A percentile compares a stretch with the other conserved stretches of the same genome.
phyloP scores from a whole-genome alignment of 768 basidiomycete genomes.

The Mycena vitilis region DNA sequence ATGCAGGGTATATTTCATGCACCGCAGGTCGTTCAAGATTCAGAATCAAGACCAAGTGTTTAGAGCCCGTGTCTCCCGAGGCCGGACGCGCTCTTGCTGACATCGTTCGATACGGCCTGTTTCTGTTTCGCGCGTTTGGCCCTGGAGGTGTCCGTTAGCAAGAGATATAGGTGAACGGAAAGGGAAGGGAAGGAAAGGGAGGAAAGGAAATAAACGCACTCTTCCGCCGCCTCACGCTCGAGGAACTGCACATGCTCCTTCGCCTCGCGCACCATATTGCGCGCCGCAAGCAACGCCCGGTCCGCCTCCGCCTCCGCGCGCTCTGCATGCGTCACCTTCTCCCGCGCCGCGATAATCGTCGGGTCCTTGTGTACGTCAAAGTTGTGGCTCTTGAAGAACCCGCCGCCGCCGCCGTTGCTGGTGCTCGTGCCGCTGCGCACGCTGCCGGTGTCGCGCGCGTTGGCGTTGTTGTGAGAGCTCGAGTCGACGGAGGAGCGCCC shows the following conservation, averaged over 20 bases:
- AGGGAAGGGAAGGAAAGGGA: too few relatives aligned
- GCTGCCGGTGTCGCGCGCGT: conserved; percentile 13
- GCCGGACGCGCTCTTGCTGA: conserved; percentile 51
- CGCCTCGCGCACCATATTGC: conserved; percentile 49
- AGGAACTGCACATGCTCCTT: conserved; percentile 50
- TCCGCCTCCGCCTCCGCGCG: conserved; percentile 51
- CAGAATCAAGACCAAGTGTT: too few relatives aligned
- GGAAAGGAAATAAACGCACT: conserved; percentile 43
- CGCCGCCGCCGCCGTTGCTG: conserved; percentile 23
- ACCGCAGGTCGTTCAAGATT: too few relatives aligned
- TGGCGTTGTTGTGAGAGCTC: background rate
- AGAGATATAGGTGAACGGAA: background rate
- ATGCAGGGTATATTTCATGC: too few relatives aligned
- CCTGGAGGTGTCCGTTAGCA: conserved; percentile 34
- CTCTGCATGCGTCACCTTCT: conserved; percentile 54
- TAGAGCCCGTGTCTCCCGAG: conserved; percentile 47
- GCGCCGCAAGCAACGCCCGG: conserved; percentile 47
- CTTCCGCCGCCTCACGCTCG: conserved; percentile 54
- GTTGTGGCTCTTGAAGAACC: conserved; percentile 34
- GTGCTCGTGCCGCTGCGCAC: conserved; percentile 26
- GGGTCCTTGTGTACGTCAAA: conserved; percentile 46
- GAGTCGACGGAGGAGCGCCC: conserved; percentile 37
- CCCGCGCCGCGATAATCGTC: conserved; percentile 49
- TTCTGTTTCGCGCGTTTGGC: conserved; percentile 52
- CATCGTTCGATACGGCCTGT: conserved; percentile 52